Base-by-base conservation (phyloP, 2,329 filamentous ascomycete genomes). In the Clarireedia hainanense region DNA sequence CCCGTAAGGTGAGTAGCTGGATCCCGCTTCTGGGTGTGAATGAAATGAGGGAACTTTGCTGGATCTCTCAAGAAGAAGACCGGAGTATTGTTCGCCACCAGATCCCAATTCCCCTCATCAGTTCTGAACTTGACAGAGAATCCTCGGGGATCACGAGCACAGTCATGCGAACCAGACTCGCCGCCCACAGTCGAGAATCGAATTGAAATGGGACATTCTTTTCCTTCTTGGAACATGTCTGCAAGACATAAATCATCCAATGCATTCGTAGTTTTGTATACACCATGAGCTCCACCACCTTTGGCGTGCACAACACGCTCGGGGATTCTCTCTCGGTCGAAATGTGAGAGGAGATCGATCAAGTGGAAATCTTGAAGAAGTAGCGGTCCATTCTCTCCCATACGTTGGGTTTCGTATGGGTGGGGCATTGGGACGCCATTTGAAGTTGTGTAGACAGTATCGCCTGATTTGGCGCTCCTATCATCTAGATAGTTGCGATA, bases 151-250 rank as follows among this genome's bases (percentile, higher is more conserved):
- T 91, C 86, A 57, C 87, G 81, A 34, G 84, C 85, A 61, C 80
- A 83, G 65, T 90, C 86, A 56, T 85, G 77, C 4, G 83, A 88
- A 6, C 86, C 86, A 57, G 81, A 81, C 70, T 89, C 85, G 58
- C 86, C 85, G 67, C 86, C 85, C 4, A 90, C 86, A 1, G 87
- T 91, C 0, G 85, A 89, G 71, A 91, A 89, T 4, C 87, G 80
- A 36, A 80, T 78, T 1, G 84, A 77, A 58, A 86, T 70, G 6
- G 84, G 81, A 46, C 84, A 88, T 67, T 80, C 80, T 72, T 88
- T 88, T 60, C 85, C 86, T 55, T 80, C 73, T 65, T 76, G 76
- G 68, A 84, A 80, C 56, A 80, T 73, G 54, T 73, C 68, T 34
- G 79, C 77, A 2, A 73, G 71, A 6, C 75, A 81, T 40, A 84